Conservation (phyloP, 768 basidiomycete species). For the Tulasnella sp. region DNA sequence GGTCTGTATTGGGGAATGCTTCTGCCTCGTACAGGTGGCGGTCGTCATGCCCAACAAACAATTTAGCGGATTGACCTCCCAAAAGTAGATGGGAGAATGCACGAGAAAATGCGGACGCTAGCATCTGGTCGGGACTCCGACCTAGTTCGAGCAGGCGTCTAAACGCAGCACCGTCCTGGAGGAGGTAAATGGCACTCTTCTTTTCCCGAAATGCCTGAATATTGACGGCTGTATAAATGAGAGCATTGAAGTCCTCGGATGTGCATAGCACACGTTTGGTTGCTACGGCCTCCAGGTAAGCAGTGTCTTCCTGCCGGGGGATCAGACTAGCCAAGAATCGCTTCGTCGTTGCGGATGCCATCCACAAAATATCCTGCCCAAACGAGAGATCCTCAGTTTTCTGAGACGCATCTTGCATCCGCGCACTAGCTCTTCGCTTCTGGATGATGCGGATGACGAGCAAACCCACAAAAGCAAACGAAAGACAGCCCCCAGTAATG, state of each 20-base stretch:
- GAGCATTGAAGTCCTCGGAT: not conserved
- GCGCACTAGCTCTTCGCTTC: no score
- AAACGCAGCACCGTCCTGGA: not conserved
- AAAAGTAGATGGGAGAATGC: not conserved
- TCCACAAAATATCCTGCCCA: no score
- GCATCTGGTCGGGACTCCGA: not conserved
- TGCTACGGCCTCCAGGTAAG: not conserved
- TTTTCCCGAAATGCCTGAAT: not conserved
- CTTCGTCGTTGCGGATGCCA: no score
- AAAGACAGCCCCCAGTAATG: no score
- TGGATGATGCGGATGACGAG: no score
- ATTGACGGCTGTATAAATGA: not conserved
- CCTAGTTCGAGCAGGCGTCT: not conserved
- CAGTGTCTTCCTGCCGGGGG: not conserved
- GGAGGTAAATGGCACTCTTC: not conserved
- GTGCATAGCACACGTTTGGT: not conserved
- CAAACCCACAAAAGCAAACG: no score
- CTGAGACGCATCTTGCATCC: no score
- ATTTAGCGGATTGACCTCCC: not conserved
- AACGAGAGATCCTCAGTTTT: no score
- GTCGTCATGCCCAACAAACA: not conserved
- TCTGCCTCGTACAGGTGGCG: not conserved
- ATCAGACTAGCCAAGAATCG: no score
- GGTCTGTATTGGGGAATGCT: not conserved
- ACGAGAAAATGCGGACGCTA: not conserved